phyloP scores from a whole-genome alignment of 306 rosid genomes.

The Acacia melanoxylon region DNA sequence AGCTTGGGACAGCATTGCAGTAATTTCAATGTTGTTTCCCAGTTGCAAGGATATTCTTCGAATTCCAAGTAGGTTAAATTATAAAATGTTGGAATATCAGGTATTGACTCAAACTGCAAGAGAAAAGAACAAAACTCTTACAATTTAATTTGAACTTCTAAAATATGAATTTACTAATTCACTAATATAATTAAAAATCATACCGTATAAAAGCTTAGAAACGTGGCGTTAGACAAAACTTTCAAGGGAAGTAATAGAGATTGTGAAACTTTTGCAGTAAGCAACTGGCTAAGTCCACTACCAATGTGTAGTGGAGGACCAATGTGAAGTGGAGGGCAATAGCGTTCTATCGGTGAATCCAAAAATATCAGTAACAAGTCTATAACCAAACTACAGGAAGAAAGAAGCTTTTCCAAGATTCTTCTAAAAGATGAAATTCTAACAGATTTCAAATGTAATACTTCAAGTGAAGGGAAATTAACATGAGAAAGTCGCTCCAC shows the following conservation, averaged over 20 bases:
- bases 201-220: background rate
- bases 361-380: background rate
- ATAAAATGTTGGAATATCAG: background rate
- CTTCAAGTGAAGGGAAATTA: background rate
- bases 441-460: background rate
- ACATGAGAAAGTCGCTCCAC: no score
- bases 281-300: background rate
- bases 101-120: background rate
- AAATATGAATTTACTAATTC: no score
- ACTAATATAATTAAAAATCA: no score
- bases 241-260: background rate
- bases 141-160: no score
- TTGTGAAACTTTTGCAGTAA: background rate
- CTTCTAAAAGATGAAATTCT: accelerated
- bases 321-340: background rate
- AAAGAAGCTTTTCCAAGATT: background rate
- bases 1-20: background rate
- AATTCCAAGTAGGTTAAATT: background rate
- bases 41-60: accelerated
- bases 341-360: no score
- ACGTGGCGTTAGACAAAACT: background rate
- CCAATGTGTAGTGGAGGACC: background rate
- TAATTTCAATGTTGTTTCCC: no score
- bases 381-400: background rate
- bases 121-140: background rate